Base-by-base conservation (phyloP, 208 protist genomes). In the Zelonia costaricensis region DNA sequence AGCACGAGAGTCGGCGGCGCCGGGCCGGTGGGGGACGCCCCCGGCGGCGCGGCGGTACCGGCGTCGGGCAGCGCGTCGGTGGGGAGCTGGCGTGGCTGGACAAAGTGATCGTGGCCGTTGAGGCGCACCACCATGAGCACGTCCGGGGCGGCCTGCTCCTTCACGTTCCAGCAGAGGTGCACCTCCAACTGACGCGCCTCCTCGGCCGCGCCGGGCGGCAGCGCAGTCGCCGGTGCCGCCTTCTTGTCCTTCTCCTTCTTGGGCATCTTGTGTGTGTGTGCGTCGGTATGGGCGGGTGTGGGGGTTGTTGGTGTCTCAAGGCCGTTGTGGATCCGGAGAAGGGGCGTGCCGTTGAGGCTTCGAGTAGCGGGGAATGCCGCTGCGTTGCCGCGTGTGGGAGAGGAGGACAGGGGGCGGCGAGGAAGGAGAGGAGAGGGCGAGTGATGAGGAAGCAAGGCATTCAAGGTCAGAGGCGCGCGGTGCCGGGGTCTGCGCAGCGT, bases 241-340 rank as follows among this genome's bases (percentile, higher is more conserved):
- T 62, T 73, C 42, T 65, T 71, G 23, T 63, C 64, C 25, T 71
- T 73, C 40, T 62, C 66, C 15, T 42, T 43, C 25, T 73, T 73
- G 25, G 66, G 30, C 66, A 73, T 73, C 27, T 16, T 6, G 4
- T 43, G 22, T 40, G 47, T 10, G n/a, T n/a, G n/a, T n/a, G n/a
- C n/a, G n/a, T n/a, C n/a, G n/a, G n/a, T n/a, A n/a, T n/a, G n/a
- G n/a, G n/a, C n/a, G n/a, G n/a, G n/a, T n/a, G n/a, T n/a, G n/a
- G n/a, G n/a, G n/a, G n/a, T n/a, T n/a, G n/a, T n/a, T n/a, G n/a
- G n/a, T n/a, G n/a, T n/a, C n/a, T n/a, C n/a, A n/a, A n/a, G n/a
- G n/a, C n/a, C n/a, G n/a, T n/a, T n/a, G n/a, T n/a, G n/a, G n/a
- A n/a, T n/a, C n/a, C n/a, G n/a, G n/a, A n/a, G n/a, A n/a, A n/a